Evolutionary conservation across 2,329 filamentous ascomycete genomes (phyloP).

Genomic region (Claviceps sp.): DNA sequence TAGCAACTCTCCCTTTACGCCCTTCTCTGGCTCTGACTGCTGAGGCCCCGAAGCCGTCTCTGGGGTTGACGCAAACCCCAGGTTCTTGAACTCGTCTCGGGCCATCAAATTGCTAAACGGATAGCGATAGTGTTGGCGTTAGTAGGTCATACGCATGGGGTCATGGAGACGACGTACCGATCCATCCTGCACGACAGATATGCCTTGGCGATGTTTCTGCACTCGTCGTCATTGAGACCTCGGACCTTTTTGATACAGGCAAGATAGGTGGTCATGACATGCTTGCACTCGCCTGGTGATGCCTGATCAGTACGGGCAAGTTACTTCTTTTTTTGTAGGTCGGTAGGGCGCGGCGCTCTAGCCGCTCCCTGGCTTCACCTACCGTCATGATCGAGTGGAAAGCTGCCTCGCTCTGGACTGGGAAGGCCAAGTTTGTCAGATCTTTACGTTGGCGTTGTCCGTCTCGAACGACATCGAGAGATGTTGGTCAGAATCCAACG

Average conservation of each 20-base stretch:
- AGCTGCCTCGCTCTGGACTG: slow-evolving; percentile 83
- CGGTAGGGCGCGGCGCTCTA: background rate
- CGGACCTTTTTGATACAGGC: slow-evolving; percentile 72
- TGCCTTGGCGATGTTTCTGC: slow-evolving; percentile 71
- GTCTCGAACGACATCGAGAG: too few relatives aligned
- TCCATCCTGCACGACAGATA: slow-evolving; percentile 94
- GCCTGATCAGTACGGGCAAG: background rate
- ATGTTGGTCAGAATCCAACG: too few relatives aligned
- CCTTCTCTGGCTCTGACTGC: slow-evolving; percentile 17
- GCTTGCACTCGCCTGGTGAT: slow-evolving; percentile 71
- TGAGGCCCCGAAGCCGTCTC: slow-evolving; percentile 4
- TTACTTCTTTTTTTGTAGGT: background rate
- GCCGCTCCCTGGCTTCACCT: slow-evolving; percentile 9
- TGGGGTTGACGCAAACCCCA: slow-evolving; percentile 50
- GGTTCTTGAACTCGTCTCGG: slow-evolving; percentile 84
- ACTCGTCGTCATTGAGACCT: slow-evolving; percentile 77
- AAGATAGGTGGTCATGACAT: slow-evolving; percentile 75
- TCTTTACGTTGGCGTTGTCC: background rate
- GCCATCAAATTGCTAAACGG: slow-evolving; percentile 76
- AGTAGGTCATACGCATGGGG: background rate
- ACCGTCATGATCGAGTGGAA: slow-evolving; percentile 89
- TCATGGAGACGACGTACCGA: slow-evolving; percentile 40
- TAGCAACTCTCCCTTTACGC: slow-evolving; percentile 23
- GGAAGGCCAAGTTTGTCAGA: slow-evolving; percentile 1
- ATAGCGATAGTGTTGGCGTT: background rate